Evolutionary conservation across 192 early-diverging fungal species (phyloP), one percentile per base, ranked within the genome.

Genomic region (Coemansia sp.): DNA sequence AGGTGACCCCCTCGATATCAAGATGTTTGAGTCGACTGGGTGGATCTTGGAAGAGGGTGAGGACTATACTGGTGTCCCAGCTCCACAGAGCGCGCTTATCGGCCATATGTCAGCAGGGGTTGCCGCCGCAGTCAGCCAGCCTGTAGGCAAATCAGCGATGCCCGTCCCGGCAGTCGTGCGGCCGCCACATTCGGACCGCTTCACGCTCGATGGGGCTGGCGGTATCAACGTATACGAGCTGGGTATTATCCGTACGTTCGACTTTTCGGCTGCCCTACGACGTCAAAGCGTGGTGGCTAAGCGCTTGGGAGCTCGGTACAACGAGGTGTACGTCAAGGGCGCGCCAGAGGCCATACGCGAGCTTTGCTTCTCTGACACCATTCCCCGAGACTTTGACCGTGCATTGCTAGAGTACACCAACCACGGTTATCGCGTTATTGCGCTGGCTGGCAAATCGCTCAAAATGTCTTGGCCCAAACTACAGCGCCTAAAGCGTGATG

Each of bases 391-490:
- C 82, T 98, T 95, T 74, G 83, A 92, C 62, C 87, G 91, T 59
- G 85, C 87, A 33, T 87, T 99, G 16, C 80, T 90, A 36, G 89
- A 88, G 62, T 97, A 97, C 73, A 94, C 97, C 6, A 95, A 98
- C 81, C 91, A 93, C 74, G 97, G 98, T 7, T 99, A 95, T 82
- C 94, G 97, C 65, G 95, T 99, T 18, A 95, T 99, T 70, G 98
- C 96, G 9, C 89, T 95, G 41, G 97, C 94, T 1, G 92, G 90
- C 57, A 93, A 92, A 72, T 69, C 87, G n/a, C 82, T 99, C 46
- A 79, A 85, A 63, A 81, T 79, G 76, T 82, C 84, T 29, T 95
- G 90, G 86, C 80, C 88, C 60, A 92, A 93, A 60, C 82, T 96
- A 15, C 90, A 94, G 69, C 87, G 91, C 54, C 80, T 86, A 27